Evolutionary conservation across 2,329 filamentous ascomycete genomes (phyloP), one percentile per base, ranked within the genome.

Genomic region (Aquanectria penicillioides): DNA sequence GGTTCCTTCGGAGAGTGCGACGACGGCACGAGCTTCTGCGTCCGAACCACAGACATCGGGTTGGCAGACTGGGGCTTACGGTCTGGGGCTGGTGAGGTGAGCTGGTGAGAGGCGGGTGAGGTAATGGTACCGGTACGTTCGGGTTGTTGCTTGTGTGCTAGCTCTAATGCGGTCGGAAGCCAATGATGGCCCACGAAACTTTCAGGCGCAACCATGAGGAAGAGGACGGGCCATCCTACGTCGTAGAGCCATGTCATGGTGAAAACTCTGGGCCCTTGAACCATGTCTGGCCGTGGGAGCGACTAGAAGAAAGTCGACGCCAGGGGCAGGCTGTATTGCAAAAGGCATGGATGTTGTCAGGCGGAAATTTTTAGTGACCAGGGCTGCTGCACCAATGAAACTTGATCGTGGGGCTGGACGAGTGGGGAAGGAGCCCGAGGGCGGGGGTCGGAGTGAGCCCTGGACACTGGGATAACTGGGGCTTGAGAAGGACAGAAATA

Each of bases 1-100:
- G 57, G 65, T 59, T 57, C 49, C 44, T 60, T 63, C 67, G 65
- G 67, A 57, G 67, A 69, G 51, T 52, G 65, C 61, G 61, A 66
- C 64, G 50, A 59, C 61, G 67, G 67, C 38, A 65, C 65, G 59
- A 68, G 63, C 61, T 48, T 61, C 54, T 38, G 40, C 50, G 55
- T 55, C 57, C 50, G 52, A 55, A 43, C 40, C 47, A 31, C 34
- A 59, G 26, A 26, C 51, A 46, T 56, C 37, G 31, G 44, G 31
- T 57, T 51, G 44, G 51, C 57, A 58, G 17, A 34, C 54, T 34
- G 40, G 38, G 41, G 28, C 26, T 34, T 44, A 40, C 43, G 54
- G 36, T 17, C 63, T 53, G 46, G 36, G 50, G 54, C 49, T 52
- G 40, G 17, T 55, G 37, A 34, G 22, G n/a, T n/a, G n/a, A n/a